These are phyloP conservation scores for Hypoxylon sp. DNA, from an alignment of 2,329 filamentous ascomycete species.

Conservation along the genomic window DNA sequence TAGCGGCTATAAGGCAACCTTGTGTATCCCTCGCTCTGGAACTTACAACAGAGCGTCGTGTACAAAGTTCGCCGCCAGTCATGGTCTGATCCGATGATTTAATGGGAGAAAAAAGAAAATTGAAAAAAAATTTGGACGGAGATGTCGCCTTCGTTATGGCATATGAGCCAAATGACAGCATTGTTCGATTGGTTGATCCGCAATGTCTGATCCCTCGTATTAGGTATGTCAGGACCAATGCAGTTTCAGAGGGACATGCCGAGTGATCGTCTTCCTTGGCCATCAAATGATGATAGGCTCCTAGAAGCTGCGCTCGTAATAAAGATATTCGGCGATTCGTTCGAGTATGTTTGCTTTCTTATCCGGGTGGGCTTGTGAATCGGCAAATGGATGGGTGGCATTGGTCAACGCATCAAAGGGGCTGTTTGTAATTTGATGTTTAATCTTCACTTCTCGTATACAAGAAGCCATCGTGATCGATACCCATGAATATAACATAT, in stretches of 20 bases:
- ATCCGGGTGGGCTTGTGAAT: background rate
- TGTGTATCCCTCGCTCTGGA: background rate
- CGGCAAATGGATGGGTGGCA: slow-evolving; percentile 13
- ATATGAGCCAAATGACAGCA: background rate
- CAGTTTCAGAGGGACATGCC: slow-evolving; percentile 6
- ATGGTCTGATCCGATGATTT: slow-evolving; percentile 8
- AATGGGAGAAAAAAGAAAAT: background rate
- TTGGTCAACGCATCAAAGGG: background rate
- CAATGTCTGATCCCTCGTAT: slow-evolving; percentile 10
- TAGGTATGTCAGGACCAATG: slow-evolving; percentile 6
- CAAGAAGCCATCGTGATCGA: slow-evolving; percentile 5
- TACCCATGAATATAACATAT: background rate
- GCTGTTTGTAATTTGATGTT: background rate
- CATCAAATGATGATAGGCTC: background rate
- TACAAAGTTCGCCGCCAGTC: background rate
- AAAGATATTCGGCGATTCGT: slow-evolving; percentile 17
- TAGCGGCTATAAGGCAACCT: background rate
- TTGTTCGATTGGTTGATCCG: slow-evolving; percentile 2
- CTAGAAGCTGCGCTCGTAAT: slow-evolving; percentile 13
- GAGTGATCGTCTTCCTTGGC: slow-evolving; percentile 18
- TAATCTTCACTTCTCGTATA: background rate
- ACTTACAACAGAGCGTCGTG: slow-evolving; percentile 8
- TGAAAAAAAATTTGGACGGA: background rate
- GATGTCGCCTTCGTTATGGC: slow-evolving; percentile 4
- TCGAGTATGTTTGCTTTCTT: slow-evolving; percentile 1